A percentile compares a stretch with the other conserved stretches of the same genome.
phyloP scores from a whole-genome alignment of 495 filamentous ascomycete species.

The Filosporella fistucella region DNA sequence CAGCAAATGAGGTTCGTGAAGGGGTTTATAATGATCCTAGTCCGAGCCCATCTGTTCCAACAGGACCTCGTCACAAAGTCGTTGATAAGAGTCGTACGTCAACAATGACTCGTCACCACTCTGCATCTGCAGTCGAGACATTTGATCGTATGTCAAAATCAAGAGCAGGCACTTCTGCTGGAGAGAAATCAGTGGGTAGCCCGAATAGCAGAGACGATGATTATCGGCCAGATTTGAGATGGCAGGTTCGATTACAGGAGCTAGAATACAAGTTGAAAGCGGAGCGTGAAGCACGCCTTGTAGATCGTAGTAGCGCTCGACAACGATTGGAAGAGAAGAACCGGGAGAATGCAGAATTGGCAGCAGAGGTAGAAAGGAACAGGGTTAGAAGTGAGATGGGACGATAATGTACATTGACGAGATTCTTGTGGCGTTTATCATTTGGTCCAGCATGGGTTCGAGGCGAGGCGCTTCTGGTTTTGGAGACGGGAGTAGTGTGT shows the following conservation, averaged over 20 bases:
- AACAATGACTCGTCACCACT: constrained; percentile 18
- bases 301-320: constrained; percentile 79
- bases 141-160: constrained; percentile 11
- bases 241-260: constrained; percentile 80
- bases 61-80: constrained; percentile 33
- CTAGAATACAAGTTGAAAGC: constrained; percentile 84
- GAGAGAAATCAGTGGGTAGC: not conserved
- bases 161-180: not conserved
- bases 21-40: constrained; percentile 22
- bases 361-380: constrained; percentile 64
- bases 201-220: constrained; percentile 4
- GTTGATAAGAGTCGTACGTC: constrained; percentile 13
- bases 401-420: not conserved
- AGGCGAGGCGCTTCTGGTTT: too few relatives aligned
- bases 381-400: constrained; percentile 26
- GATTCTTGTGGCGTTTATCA: not conserved
- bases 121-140: constrained; percentile 17
- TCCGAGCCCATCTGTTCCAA: constrained; percentile 45
- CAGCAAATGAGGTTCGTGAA: constrained; percentile 27
- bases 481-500: too few relatives aligned
- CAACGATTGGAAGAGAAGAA: constrained; percentile 81
- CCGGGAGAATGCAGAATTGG: constrained; percentile 70
- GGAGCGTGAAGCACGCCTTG: constrained; percentile 79
- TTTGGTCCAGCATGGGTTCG: not conserved
- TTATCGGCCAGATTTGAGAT: constrained; percentile 56